Base-by-base conservation (phyloP, 352 stramenopile genomes). In the Phytophthora pini region DNA sequence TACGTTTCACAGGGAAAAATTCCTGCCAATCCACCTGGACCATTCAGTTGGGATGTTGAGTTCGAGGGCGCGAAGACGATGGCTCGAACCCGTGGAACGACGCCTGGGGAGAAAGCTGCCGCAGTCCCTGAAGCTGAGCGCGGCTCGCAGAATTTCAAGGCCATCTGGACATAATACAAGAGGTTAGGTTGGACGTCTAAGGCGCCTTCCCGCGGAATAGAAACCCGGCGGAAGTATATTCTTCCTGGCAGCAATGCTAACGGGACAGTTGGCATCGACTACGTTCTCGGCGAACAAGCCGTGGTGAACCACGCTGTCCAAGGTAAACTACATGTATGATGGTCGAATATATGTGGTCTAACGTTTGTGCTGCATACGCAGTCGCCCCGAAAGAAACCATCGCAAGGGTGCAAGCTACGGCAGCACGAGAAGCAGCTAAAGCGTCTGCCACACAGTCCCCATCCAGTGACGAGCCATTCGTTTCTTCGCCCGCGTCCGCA, bases 171-270 rank as follows among this genome's bases (percentile, higher is more conserved):
- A 0, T 0, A 4, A 3, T 43, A 40, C 48, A 45, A 55, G 32
- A 7, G 0, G 3, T 1, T 6, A 0, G 32, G 48, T 4, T 43
- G 48, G 32, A 45, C 48, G 4, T 45, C 48, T 0, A 55, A 44
- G 31, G 13, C 17, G 3, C 48, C 31, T 15, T 5, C 32, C 13
- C 47, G 15, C 1, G 47, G 29, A 2, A 43, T 54, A 7, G 47
- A 43, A 7, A 43, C 47, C 12, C 15, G 27, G 0, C 34, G 48
- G 48, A 55, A 55, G 32, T 55, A 55, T 27, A 55, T 45, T 15
- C 20, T 44, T 0, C 48, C n/a, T 45, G 48, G 32, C 0, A 1
- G 48, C 1, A 11, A 34, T 45, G 2, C 48, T 0, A 45, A 32
- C 11, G 48, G 32, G 8, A n/a, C 20, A 2, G 32, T 24, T 4